These are phyloP conservation scores for Pestalotiopsis sp. DNA, from an alignment of 2,329 filamentous ascomycete species.

Conservation along the genomic window DNA sequence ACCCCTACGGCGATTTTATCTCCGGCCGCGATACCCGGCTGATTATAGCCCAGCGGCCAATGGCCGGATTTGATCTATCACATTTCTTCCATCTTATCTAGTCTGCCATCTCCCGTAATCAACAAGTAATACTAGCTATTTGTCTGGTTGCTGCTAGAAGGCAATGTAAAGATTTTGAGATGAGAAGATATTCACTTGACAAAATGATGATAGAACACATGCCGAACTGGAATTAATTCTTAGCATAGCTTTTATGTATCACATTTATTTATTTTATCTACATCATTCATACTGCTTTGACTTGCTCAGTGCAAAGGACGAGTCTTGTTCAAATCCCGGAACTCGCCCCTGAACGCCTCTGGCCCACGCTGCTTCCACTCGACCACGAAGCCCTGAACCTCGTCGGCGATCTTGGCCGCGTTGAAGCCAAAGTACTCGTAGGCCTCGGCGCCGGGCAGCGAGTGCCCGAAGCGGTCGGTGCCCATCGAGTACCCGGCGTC, in stretches of 20 bases:
- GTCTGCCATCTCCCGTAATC: neutral
- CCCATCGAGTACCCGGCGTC: conserved; percentile 65
- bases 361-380: conserved; percentile 10
- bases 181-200: too few species aligned
- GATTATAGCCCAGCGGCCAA: neutral
- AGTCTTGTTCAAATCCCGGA: neutral
- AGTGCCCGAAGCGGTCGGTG: conserved; percentile 58
- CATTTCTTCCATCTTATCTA: neutral
- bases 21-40: neutral
- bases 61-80: neutral
- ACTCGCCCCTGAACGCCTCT: neutral
- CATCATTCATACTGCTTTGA: neutral
- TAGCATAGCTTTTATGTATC: neutral
- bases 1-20: neutral
- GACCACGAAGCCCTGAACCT: conserved; percentile 14
- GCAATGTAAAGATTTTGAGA: too few species aligned
- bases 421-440: conserved; percentile 61
- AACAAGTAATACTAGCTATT: neutral
- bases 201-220: too few species aligned
- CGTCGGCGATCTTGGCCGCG: conserved; percentile 16
- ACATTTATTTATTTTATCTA: neutral
- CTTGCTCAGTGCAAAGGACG: neutral
- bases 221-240: too few species aligned
- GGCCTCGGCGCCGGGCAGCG: conserved; percentile 53
- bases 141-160: neutral